Evolutionary conservation across 768 basidiomycete species (phyloP).

Genomic region (Naematelia aurantialba): DNA sequence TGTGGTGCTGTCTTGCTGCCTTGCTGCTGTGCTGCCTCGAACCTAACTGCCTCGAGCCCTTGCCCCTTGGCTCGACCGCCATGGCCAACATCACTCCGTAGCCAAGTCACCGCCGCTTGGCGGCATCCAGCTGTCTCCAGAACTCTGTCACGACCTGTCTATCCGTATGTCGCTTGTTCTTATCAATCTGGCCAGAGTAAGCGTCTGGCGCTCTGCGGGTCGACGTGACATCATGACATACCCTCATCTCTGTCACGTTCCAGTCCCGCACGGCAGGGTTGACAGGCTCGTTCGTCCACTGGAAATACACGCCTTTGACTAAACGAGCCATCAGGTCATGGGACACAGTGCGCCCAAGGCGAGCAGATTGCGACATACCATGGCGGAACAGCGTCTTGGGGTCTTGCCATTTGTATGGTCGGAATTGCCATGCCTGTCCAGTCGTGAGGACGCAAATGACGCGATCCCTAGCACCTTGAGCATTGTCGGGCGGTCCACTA

Average conservation of each 20-base stretch:
- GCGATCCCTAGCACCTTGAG: conserved; percentile 59
- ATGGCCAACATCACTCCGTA: too few relatives aligned
- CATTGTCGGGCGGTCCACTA: background rate
- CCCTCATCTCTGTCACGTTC: conserved; percentile 95
- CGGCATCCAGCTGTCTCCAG: conserved; percentile 77
- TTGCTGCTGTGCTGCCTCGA: too few relatives aligned
- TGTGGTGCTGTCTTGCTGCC: too few relatives aligned
- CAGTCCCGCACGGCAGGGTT: conserved; percentile 88
- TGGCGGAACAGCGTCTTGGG: conserved; percentile 89
- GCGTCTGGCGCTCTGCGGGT: background rate
- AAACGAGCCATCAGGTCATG: background rate
- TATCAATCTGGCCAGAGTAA: conserved; percentile 67
- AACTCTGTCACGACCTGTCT: conserved; percentile 92
- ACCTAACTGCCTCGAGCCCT: too few relatives aligned
- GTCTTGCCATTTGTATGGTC: conserved; percentile 94
- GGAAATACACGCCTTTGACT: conserved; percentile 94
- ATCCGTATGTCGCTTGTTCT: conserved; percentile 82
- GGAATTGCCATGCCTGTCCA: conserved; percentile 97
- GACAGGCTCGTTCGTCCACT: conserved; percentile 88
- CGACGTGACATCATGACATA: conserved; percentile 49
- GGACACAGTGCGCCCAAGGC: background rate
- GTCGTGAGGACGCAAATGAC: conserved; percentile 98
- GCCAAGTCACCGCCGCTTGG: conserved; percentile 17
- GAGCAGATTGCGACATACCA: conserved; percentile 58
- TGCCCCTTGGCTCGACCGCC: too few relatives aligned